Evolutionary conservation across 1,284 basidiomycete species (phyloP), one percentile per base, ranked within the genome.

Genomic region (Leccinum fallax): DNA sequence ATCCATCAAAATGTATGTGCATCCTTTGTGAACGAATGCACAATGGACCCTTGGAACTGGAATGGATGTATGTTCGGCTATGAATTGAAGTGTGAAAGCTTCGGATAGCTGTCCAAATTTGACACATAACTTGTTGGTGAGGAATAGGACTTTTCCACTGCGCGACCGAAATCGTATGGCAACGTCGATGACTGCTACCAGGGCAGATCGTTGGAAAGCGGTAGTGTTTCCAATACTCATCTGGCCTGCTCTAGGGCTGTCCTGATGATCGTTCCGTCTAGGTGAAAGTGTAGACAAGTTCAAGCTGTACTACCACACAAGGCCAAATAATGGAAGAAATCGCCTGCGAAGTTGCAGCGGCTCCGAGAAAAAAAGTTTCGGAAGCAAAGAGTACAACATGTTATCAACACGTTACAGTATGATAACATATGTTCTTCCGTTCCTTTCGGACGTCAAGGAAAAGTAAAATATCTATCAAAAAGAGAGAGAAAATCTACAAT

Each of bases 1-100:
- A 0, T 66, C 65, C 55, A 65, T 65, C 4, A 65, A 1, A 16
- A 65, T 60, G 43, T 64, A 66, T 19, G 53, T 43, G 0, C 1
- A 11, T 1, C 53, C 55, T 1, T 55, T 57, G 26, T 60, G 55
- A 9, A 60, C n/a, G 2, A 60, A 65, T 2, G 61, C 55, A 11
- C 40, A 64, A 5, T 58, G 19, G 10, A 66, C 55, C 40, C 3
- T 43, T 0, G 57, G 65, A 0, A 60, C 61, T 3, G 48, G 65
- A 43, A 66, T 55, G 9, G 57, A 55, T 0, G 58, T 66, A 13
- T 58, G 48, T 3, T 26, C 1, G 0, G 13, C 48, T 1, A 63
- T 19, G 4, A 55, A 63, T 6, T 24, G 21, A 1, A 65, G 48
- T 0, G 60, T 52, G 1, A 15, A 38, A 0, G 60, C 60, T 34